phyloP scores from a whole-genome alignment of 2,329 filamentous ascomycete species.

The Sordariomycetes sp. region DNA sequence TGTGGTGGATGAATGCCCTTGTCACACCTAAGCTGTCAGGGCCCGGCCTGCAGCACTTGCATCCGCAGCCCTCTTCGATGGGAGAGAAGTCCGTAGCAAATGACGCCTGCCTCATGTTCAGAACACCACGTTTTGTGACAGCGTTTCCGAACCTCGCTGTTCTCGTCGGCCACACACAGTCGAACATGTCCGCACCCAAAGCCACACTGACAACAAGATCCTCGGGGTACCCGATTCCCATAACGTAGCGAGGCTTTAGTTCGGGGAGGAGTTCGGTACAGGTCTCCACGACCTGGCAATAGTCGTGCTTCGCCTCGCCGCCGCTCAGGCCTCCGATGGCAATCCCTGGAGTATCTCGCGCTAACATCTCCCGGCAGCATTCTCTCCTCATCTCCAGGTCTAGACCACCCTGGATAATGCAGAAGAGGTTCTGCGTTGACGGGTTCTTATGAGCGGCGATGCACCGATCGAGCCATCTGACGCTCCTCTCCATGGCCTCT shows the following conservation, averaged over 20 bases:
- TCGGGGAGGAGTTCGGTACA: conserved; percentile 80
- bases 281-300: conserved; percentile 76
- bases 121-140: conserved; percentile 65
- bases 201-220: conserved; percentile 89
- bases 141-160: conserved; percentile 95
- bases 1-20: conserved; percentile 80
- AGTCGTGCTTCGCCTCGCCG: conserved; percentile 87
- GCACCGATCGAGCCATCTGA: conserved; percentile 93
- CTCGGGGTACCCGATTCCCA: conserved; percentile 97
- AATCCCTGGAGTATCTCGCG: conserved; percentile 84
- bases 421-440: conserved; percentile 82
- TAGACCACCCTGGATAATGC: conserved; percentile 93
- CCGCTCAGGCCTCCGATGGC: conserved; percentile 92
- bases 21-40: conserved; percentile 67
- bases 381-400: conserved; percentile 74
- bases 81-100: conserved; percentile 73
- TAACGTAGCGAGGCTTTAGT: conserved; percentile 93
- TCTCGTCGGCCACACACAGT: conserved; percentile 96
- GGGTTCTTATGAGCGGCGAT: conserved; percentile 81
- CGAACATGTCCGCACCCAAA: conserved; percentile 96
- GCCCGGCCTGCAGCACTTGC: conserved; percentile 57
- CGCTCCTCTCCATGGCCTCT: conserved; percentile 87
- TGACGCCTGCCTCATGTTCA: conserved; percentile 68
- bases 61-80: conserved; percentile 72
- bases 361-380: conserved; percentile 80